Percentiles rank a stretch among this genome's conserved stretches.
Evolutionary conservation across 2,329 filamentous ascomycete genomes (phyloP).

Genomic region (Stagonosporopsis vannaccii): DNA sequence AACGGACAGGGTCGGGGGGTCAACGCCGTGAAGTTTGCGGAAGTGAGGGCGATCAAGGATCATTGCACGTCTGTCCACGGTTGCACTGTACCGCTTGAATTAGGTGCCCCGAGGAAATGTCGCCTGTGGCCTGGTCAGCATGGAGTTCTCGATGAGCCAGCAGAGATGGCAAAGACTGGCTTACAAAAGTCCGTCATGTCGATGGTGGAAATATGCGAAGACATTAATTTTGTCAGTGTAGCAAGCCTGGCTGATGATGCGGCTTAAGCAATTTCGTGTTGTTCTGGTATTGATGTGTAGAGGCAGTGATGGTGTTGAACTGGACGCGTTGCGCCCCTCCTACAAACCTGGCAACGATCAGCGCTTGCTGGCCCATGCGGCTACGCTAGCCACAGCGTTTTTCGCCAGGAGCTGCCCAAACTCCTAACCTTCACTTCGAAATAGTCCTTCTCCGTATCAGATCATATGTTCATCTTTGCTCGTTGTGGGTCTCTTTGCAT

Average conservation of each 20-base stretch:
- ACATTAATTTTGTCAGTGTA: not conserved
- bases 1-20: not conserved
- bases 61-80: not conserved
- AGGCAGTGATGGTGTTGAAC: not conserved
- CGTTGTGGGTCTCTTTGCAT: no score
- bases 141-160: not conserved
- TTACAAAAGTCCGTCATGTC: not conserved
- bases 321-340: not conserved
- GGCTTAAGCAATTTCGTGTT: not conserved
- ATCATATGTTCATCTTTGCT: not conserved
- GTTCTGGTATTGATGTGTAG: not conserved
- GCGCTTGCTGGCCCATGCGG: not conserved
- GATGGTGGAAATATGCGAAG: not conserved
- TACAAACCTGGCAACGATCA: not conserved
- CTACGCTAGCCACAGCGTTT: not conserved
- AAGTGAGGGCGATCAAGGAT: not conserved
- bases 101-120: not conserved
- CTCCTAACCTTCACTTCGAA: not conserved
- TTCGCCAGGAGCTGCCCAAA: constrained; percentile 12
- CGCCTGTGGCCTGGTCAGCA: not conserved
- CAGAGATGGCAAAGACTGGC: not conserved
- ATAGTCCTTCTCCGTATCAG: not conserved
- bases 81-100: not conserved
- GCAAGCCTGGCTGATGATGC: not conserved
- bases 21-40: not conserved